Conservation (phyloP, 2,329 filamentous ascomycete species). For the Chaetomium olivaceum region DNA sequence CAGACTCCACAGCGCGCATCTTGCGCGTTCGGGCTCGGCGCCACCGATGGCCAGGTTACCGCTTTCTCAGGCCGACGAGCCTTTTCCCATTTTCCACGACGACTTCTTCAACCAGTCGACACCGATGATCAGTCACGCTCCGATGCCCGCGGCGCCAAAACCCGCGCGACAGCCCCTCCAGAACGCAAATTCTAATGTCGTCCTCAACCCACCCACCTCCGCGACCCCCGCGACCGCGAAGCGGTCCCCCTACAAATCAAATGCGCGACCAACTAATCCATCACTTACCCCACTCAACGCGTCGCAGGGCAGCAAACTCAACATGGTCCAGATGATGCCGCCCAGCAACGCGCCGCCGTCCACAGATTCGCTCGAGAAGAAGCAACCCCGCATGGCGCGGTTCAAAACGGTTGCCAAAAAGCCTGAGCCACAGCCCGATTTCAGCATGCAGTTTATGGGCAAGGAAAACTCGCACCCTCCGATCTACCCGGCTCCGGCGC, state of each 20-base stretch:
- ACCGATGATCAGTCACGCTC: constrained; percentile 56
- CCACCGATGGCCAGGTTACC: constrained; percentile 57
- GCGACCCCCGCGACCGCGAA: constrained; percentile 51
- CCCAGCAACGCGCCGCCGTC: constrained; percentile 55
- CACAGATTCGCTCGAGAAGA: constrained; percentile 72
- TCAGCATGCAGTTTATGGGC: constrained; percentile 41
- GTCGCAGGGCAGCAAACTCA: constrained; percentile 60
- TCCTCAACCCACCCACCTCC: constrained; percentile 63
- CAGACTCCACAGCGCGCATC: constrained; percentile 19
- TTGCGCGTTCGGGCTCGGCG: constrained; percentile 30
- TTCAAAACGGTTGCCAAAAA: constrained; percentile 60
- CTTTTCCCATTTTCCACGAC: constrained; percentile 56
- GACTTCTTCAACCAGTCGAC: constrained; percentile 48
- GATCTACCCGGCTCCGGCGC: constrained; percentile 50
- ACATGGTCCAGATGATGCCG: constrained; percentile 67
- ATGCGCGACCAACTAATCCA: constrained; percentile 56
- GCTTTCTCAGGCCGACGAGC: constrained; percentile 49
- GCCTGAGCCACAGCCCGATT: constrained; percentile 45
- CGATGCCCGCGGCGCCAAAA: constrained; percentile 55
- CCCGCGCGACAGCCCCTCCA: constrained; percentile 51
- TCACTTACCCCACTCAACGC: constrained; percentile 60
- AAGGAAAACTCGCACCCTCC: constrained; percentile 60
- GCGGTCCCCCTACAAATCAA: constrained; percentile 70
- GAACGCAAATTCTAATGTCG: constrained; percentile 60
- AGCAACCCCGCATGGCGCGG: constrained; percentile 57